Evolutionary conservation across 108 stramenopile species (phyloP).

Genomic region (Mayamaea pseudoterrestris): DNA sequence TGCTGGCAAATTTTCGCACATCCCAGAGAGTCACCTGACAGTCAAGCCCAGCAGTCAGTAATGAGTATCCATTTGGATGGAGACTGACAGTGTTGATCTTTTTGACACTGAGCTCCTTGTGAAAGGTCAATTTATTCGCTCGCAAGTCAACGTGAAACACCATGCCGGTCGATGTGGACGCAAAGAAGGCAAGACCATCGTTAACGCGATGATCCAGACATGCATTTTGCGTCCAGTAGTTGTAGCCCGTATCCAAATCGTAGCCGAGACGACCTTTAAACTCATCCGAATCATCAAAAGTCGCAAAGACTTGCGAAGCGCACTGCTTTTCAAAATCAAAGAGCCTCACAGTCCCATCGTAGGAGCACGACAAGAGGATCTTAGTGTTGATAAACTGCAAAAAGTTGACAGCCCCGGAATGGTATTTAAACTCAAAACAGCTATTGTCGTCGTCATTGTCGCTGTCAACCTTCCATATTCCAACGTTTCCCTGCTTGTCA

Average conservation of each 20-base stretch:
- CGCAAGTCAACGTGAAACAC: conserved; percentile 66
- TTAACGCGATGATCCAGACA: conserved; percentile 36
- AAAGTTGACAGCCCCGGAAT: conserved; percentile 35
- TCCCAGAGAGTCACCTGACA: conserved; percentile 59
- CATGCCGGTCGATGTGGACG: conserved; percentile 59
- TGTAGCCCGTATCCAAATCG: conserved; percentile 41
- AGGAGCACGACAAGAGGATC: conserved; percentile 43
- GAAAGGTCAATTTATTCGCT: conserved; percentile 34
- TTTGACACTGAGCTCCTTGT: conserved; percentile 47
- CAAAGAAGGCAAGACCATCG: conserved; percentile 48
- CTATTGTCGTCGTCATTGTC: conserved; percentile 7
- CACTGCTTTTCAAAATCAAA: conserved; percentile 43
- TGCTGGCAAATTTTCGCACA: conserved; percentile 40
- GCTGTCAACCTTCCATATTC: conserved; percentile 61
- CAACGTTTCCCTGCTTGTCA: conserved; percentile 59
- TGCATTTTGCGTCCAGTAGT: conserved; percentile 54
- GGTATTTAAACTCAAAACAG: conserved; percentile 49
- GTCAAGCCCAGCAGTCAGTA: conserved; percentile 56
- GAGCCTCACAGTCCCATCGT: conserved; percentile 63
- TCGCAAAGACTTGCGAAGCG: conserved; percentile 68
- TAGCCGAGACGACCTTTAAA: conserved; percentile 50
- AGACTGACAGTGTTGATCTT: conserved; percentile 54
- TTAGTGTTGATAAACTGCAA: conserved; percentile 46
- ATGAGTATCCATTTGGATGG: conserved; percentile 57
- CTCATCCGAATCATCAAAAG: conserved; percentile 42